These are phyloP conservation scores for Salix brachista DNA, from an alignment of 345 rosid species.

Conservation along the genomic window DNA sequence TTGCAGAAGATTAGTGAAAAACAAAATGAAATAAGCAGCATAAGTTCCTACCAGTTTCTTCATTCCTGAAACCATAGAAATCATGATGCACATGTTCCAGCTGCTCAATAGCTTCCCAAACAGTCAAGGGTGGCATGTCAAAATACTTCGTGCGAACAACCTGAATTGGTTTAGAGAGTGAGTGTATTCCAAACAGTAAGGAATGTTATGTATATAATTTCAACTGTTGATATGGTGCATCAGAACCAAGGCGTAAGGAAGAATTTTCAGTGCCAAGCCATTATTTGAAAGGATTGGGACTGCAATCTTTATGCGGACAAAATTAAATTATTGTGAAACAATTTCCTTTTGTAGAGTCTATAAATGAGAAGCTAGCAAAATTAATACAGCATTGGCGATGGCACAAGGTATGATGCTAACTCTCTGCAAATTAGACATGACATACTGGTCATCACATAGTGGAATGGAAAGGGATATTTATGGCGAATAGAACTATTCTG, in stretches of 20 bases:
- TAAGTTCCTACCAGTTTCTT: slow-evolving; percentile 68
- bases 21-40: neutral
- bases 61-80: slow-evolving; percentile 82
- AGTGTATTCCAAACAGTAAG: neutral
- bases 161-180: slow-evolving; percentile 26
- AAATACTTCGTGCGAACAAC: slow-evolving; percentile 82
- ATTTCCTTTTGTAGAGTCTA: neutral
- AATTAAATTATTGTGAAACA: neutral
- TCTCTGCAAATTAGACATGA: neutral
- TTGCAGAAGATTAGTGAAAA: neutral
- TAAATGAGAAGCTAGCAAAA: neutral
- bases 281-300: neutral
- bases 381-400: neutral
- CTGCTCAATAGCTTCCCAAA: slow-evolving; percentile 83
- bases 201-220: neutral
- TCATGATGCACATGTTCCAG: slow-evolving; percentile 77
- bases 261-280: neutral
- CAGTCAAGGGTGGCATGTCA: slow-evolving; percentile 87
- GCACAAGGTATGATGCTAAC: neutral
- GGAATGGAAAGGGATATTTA: neutral
- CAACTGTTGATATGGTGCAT: neutral
- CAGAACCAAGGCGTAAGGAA: neutral
- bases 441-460: neutral
- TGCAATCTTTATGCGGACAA: neutral
- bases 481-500: neutral